Evolutionary conservation across 176 grass and related monocot species (phyloP).

Genomic region (Melocanna baccifera): DNA sequence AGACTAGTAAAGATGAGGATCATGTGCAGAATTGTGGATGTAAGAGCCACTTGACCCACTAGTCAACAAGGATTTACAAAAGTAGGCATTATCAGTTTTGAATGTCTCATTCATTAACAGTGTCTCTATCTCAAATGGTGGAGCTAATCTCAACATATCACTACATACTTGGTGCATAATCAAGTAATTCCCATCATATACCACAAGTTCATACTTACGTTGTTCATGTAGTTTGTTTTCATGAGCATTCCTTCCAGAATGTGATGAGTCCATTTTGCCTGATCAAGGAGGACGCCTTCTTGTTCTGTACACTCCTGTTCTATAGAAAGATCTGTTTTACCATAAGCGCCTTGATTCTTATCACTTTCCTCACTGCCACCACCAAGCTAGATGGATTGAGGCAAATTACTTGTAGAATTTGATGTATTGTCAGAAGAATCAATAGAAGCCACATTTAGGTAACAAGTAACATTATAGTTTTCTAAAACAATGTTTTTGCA

Average conservation of each 20-base stretch:
- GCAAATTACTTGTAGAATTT: conserved; percentile 20
- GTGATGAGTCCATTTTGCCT: conserved; percentile 30
- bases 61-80: conserved; percentile 34
- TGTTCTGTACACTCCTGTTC: conserved; percentile 19
- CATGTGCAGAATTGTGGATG: conserved; percentile 32
- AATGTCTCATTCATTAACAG: conserved; percentile 22
- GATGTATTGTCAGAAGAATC: conserved; percentile 30
- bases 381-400: conserved; percentile 36
- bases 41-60: conserved; percentile 16
- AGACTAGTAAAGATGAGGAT: conserved; percentile 43
- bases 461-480: conserved; percentile 37
- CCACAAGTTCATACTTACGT: conserved; percentile 38
- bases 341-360: conserved; percentile 24
- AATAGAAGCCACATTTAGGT: conserved; percentile 37
- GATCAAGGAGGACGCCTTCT: conserved; percentile 42
- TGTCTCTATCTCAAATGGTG: conserved; percentile 42
- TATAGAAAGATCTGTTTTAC: conserved; percentile 32
- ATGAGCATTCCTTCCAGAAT: conserved; percentile 16
- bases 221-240: conserved; percentile 44
- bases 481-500: conserved; percentile 48
- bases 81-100: conserved; percentile 19
- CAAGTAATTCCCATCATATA: conserved; percentile 60
- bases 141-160: conserved; percentile 57
- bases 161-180: conserved; percentile 48
- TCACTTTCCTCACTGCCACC: conserved; percentile 34